These are phyloP conservation scores for Haplographium delicatum DNA, from an alignment of 495 filamentous ascomycete genomes.

Conservation along the genomic window DNA sequence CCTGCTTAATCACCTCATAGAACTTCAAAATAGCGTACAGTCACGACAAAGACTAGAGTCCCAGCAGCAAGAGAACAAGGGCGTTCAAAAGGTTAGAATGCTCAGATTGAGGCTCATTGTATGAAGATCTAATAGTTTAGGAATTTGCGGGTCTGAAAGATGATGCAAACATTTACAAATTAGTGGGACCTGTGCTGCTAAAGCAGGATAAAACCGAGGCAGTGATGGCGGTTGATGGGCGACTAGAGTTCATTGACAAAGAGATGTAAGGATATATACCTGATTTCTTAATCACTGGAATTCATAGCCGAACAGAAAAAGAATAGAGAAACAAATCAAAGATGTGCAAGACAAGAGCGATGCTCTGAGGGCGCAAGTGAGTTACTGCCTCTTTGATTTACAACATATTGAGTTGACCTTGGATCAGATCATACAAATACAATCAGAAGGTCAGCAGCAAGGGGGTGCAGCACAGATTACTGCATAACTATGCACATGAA, in stretches of 20 bases:
- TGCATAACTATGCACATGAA: too few species aligned
- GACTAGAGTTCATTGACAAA: conserved; percentile 86
- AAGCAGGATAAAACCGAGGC: conserved; percentile 93
- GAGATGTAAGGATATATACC: conserved; percentile 71
- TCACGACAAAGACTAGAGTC: conserved; percentile 92
- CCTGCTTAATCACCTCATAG: conserved; percentile 41
- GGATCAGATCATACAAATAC: conserved; percentile 24
- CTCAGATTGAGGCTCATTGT: background rate
- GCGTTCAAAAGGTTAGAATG: conserved; percentile 67
- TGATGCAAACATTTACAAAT: conserved; percentile 87
- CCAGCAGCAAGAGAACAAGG: conserved; percentile 86
- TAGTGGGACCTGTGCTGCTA: conserved; percentile 85
- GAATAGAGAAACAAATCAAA: conserved; percentile 76
- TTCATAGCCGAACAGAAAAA: conserved; percentile 50
- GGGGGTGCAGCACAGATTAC: conserved; percentile 9
- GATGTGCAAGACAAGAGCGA: conserved; percentile 78
- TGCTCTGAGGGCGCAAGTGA: conserved; percentile 67
- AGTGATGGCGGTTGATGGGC: conserved; percentile 78
- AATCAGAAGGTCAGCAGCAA: conserved; percentile 18
- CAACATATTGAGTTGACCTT: background rate
- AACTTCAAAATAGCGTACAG: conserved; percentile 67
- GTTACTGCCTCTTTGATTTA: conserved; percentile 4
- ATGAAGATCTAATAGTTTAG: conserved; percentile 33
- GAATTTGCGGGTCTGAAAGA: conserved; percentile 78
- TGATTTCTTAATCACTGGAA: background rate